phyloP scores from a whole-genome alignment of 495 filamentous ascomycete genomes.

The Daldinia caldariorum region DNA sequence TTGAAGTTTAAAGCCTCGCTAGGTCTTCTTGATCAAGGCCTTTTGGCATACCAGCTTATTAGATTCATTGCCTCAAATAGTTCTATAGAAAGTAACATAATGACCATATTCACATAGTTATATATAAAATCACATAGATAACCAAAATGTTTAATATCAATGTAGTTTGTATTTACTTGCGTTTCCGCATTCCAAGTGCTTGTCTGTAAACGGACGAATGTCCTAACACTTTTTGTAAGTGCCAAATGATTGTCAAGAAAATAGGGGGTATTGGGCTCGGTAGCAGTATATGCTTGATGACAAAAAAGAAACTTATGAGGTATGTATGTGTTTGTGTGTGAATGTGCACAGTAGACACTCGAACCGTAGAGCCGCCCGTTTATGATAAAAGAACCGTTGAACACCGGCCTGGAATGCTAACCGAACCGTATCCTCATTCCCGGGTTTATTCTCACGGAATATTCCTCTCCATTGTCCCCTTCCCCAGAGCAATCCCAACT shows the following conservation, averaged over 20 bases:
- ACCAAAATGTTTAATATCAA: not conserved
- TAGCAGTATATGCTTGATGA: conserved; percentile 21
- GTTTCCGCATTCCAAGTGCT: not conserved
- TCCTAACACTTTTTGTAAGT: conserved; percentile 18
- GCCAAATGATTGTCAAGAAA: conserved; percentile 11
- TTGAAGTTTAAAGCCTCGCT: not conserved
- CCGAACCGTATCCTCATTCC: conserved; percentile 25
- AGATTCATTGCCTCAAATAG: not conserved
- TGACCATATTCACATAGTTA: no score
- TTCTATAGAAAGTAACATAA: not conserved
- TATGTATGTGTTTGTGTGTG: conserved; percentile 12
- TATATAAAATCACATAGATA: not conserved
- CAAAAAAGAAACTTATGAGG: conserved; percentile 14
- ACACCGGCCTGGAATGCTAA: conserved; percentile 40
- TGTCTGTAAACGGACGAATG: conserved; percentile 4
- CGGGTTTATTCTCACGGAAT: conserved; percentile 20
- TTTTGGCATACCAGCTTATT: no score
- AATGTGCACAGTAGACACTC: conserved; percentile 9
- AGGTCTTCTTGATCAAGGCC: not conserved
- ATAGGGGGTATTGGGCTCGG: conserved; percentile 21
- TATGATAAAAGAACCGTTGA: conserved; percentile 21
- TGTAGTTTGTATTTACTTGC: not conserved
- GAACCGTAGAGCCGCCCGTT: conserved; percentile 27
- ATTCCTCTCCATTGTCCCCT: conserved; percentile 6
- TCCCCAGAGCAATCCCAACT: conserved; percentile 10